phyloP scores from a whole-genome alignment of 352 stramenopile species.

The Peronospora belbahrii region DNA sequence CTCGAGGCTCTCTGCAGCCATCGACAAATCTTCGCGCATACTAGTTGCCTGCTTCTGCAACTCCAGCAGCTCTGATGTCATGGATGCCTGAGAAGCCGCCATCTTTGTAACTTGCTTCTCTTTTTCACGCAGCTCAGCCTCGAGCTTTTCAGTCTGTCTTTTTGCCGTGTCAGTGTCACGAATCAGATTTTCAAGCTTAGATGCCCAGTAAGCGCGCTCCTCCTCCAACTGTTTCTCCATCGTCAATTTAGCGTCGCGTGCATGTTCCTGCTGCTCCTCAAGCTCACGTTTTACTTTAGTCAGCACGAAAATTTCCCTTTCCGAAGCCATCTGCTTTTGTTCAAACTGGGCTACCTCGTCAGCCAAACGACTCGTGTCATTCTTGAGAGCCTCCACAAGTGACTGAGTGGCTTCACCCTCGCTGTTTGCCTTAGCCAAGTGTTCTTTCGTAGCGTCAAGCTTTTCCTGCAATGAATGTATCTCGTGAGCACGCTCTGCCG shows the following conservation, averaged over 20 bases:
- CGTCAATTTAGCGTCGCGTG: constrained; percentile 9
- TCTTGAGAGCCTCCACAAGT: constrained; percentile 27
- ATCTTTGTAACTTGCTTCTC: constrained; percentile 69
- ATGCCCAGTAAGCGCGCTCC: constrained; percentile 60
- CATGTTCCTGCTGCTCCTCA: constrained; percentile 25
- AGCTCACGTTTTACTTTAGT: constrained; percentile 19
- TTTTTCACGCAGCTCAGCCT: constrained; percentile 42
- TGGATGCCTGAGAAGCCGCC: constrained; percentile 42
- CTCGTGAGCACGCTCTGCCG: constrained; percentile 37
- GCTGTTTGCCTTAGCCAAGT: constrained; percentile 13
- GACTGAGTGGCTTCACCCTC: constrained; percentile 16
- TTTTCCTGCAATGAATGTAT: constrained; percentile 38
- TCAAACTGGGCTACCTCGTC: constrained; percentile 26
- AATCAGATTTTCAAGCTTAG: constrained; percentile 59
- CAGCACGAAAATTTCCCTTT: constrained; percentile 21
- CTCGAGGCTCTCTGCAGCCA: constrained; percentile 60
- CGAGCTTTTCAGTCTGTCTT: constrained; percentile 34
- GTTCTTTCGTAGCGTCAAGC: constrained; percentile 18
- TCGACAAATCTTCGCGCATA: constrained; percentile 59
- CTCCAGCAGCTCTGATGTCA: constrained; percentile 54
- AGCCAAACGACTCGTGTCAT: constrained; percentile 28
- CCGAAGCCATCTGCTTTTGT: constrained; percentile 14
- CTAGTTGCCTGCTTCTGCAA: constrained; percentile 49
- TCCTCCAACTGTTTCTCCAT: constrained; percentile 43
- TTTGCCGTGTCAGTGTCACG: constrained; percentile 42